phyloP scores from a whole-genome alignment of 345 rosid species.

The Isatis tinctoria region DNA sequence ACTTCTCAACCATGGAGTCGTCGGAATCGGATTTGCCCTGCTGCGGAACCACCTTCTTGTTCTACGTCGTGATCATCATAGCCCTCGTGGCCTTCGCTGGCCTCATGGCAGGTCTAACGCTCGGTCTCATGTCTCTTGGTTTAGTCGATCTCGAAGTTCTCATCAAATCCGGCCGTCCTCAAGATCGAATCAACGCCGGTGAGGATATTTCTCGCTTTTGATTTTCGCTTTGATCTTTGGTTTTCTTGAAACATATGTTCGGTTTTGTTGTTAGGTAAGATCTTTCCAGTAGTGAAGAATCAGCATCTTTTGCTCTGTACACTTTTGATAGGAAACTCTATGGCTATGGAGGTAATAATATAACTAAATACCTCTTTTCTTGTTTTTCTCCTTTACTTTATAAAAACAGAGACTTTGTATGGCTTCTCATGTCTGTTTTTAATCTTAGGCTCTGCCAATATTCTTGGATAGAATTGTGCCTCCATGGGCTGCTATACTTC shows the following conservation, averaged over 20 bases:
- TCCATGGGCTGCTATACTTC: conserved; percentile 69
- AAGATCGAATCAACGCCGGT: conserved; percentile 83
- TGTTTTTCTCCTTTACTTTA: accelerated
- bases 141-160: conserved; percentile 97
- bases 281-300: conserved; percentile 89
- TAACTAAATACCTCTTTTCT: neutral
- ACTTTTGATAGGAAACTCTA: conserved; percentile 81
- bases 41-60: conserved; percentile 48
- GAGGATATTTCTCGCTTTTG: neutral
- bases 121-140: conserved; percentile 92
- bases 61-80: conserved; percentile 43
- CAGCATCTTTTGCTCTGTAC: conserved; percentile 93
- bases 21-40: conserved; percentile 40
- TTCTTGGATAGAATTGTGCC: conserved; percentile 84
- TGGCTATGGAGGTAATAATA: conserved; percentile 82
- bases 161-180: conserved; percentile 86
- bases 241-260: neutral
- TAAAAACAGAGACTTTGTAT: neutral
- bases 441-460: conserved; percentile 68
- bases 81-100: conserved; percentile 82
- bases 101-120: conserved; percentile 90
- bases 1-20: neutral
- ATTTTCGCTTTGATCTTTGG: too few relatives aligned
- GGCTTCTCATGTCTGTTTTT: neutral
- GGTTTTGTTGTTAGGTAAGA: conserved; percentile 39